Evolutionary conservation across 352 stramenopile species (phyloP).

Genomic region (Detonula confervacea): DNA sequence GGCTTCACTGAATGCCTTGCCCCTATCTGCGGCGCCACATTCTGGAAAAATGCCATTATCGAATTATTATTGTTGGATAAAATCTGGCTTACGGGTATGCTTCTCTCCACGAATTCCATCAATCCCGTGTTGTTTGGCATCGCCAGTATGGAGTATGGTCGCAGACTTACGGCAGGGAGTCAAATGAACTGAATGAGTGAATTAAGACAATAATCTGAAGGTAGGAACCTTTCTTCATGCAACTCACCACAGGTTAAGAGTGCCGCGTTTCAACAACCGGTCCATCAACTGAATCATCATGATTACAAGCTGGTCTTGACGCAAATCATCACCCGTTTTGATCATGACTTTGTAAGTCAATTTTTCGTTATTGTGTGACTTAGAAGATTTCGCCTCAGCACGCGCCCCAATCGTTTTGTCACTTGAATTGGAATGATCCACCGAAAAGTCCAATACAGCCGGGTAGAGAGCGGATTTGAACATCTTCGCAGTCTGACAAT

Average conservation of each 20-base stretch:
- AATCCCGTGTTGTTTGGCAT: slow-evolving; percentile 91
- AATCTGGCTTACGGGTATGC: slow-evolving; percentile 95
- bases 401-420: slow-evolving; percentile 28
- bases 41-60: slow-evolving; percentile 86
- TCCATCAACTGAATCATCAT: slow-evolving; percentile 99
- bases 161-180: slow-evolving; percentile 80
- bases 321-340: slow-evolving; percentile 99
- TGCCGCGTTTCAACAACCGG: slow-evolving; percentile 97
- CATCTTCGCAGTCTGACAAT: slow-evolving; percentile 92
- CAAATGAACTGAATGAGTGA: slow-evolving; percentile 13
- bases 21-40: slow-evolving; percentile 62
- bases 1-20: slow-evolving; percentile 89
- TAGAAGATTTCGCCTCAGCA: slow-evolving; percentile 27
- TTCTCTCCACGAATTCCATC: slow-evolving; percentile 97
- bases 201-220: slow-evolving; percentile 1
- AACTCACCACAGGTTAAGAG: slow-evolving; percentile 92
- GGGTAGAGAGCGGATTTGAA: slow-evolving; percentile 98
- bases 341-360: slow-evolving; percentile 96
- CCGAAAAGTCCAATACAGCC: slow-evolving; percentile 93
- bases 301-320: slow-evolving; percentile 99
- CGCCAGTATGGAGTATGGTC: slow-evolving; percentile 92
- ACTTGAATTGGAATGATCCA: slow-evolving; percentile 52
- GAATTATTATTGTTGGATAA: slow-evolving; percentile 94
- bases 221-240: background rate
- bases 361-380: slow-evolving; percentile 11